A percentile compares a stretch with the other conserved stretches of the same genome.
These are phyloP conservation scores for Trichoderma afroharzianum DNA, from an alignment of 2,329 filamentous ascomycete genomes.

Conservation along the genomic window DNA sequence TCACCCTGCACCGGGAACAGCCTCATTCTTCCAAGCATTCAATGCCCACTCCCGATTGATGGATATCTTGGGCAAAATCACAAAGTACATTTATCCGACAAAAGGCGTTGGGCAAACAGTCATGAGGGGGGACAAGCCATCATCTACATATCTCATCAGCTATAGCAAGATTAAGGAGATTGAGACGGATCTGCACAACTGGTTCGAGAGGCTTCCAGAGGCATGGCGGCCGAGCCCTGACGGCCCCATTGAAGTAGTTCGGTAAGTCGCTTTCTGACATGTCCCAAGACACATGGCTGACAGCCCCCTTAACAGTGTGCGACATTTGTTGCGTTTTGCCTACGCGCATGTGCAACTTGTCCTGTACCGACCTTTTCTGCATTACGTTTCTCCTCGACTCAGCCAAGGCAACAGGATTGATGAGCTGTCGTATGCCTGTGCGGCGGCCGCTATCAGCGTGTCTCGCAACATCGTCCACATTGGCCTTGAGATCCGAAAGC, in stretches of 20 bases:
- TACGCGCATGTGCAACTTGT: slow-evolving; percentile 82
- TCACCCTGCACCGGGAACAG: slow-evolving; percentile 51
- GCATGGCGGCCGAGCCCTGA: slow-evolving; percentile 77
- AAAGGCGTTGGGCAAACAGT: slow-evolving; percentile 51
- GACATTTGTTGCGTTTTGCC: slow-evolving; percentile 73
- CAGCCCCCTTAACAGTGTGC: slow-evolving; percentile 43
- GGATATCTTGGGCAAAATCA: slow-evolving; percentile 60
- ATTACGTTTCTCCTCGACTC: slow-evolving; percentile 69
- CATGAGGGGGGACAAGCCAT: slow-evolving; percentile 39
- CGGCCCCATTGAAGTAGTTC: slow-evolving; percentile 67
- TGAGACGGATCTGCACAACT: slow-evolving; percentile 59
- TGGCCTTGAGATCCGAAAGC: slow-evolving; percentile 71
- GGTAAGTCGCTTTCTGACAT: slow-evolving; percentile 50
- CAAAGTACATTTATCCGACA: slow-evolving; percentile 63
- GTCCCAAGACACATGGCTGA: not conserved
- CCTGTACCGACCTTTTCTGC: slow-evolving; percentile 77
- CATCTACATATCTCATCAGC: slow-evolving; percentile 59
- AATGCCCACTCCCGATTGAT: slow-evolving; percentile 64
- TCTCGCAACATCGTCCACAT: slow-evolving; percentile 75
- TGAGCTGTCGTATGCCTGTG: slow-evolving; percentile 73
- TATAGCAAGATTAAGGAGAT: slow-evolving; percentile 62
- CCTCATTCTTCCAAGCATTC: slow-evolving; percentile 61
- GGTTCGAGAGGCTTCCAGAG: slow-evolving; percentile 66
- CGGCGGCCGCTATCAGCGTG: slow-evolving; percentile 58
- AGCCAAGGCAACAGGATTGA: slow-evolving; percentile 59